These are phyloP conservation scores for Blastocystis sp. DNA, from an alignment of 352 stramenopile species.

Conservation along the genomic window DNA sequence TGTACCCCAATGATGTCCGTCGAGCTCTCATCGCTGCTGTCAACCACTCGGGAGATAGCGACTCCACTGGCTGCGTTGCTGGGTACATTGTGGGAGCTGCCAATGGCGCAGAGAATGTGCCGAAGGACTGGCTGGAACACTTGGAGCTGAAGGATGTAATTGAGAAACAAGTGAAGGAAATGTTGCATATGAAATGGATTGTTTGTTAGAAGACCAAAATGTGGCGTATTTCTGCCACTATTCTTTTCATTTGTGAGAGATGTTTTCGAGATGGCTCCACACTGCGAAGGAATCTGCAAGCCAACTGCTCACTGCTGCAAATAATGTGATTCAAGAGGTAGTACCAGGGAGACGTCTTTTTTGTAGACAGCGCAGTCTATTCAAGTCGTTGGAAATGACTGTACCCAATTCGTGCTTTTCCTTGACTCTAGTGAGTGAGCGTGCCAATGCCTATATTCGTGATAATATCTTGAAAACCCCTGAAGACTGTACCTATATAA, in stretches of 20 bases:
- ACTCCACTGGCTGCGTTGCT: background rate
- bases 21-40: background rate
- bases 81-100: constrained; percentile 19
- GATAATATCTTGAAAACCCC: constrained; percentile 17
- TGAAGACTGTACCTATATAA: constrained; percentile 41
- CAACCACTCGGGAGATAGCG: constrained; percentile 49
- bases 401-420: background rate
- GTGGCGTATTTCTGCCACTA: background rate
- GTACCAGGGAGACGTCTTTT: background rate
- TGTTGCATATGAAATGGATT: background rate
- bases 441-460: constrained; percentile 40
- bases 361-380: constrained; percentile 43
- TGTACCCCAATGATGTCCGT: constrained; percentile 10
- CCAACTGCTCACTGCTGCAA: background rate
- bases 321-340: constrained; percentile 4
- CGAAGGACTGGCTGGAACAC: background rate
- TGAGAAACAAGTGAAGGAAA: background rate
- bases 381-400: background rate
- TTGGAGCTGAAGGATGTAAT: constrained; percentile 17
- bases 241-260: background rate
- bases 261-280: constrained; percentile 21
- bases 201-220: constrained; percentile 14
- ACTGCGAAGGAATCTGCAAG: constrained; percentile 24
- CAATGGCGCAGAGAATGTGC: background rate
- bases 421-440: background rate